A percentile compares a stretch with the other conserved stretches of the same genome.
These are phyloP conservation scores for Cucumis variabilis DNA, from an alignment of 331 rosid species.

Conservation along the genomic window DNA sequence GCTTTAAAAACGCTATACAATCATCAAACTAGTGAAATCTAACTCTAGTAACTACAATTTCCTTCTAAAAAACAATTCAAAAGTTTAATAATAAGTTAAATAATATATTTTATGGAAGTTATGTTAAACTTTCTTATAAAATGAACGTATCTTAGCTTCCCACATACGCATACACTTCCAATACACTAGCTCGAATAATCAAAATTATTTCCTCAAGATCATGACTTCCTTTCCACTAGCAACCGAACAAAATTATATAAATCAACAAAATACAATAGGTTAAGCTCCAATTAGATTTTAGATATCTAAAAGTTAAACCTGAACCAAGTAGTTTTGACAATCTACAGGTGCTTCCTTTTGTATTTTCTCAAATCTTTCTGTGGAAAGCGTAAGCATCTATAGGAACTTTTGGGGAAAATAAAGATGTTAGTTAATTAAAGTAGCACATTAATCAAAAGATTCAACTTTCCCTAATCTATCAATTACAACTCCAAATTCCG, in stretches of 20 bases:
- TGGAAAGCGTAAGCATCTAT: constrained; percentile 89
- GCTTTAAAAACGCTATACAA: neutral
- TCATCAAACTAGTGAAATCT: neutral
- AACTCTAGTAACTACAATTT: neutral
- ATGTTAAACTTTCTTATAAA: neutral
- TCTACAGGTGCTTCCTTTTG: constrained; percentile 90
- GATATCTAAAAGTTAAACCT: too few species aligned
- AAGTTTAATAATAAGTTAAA: neutral
- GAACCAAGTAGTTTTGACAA: constrained; percentile 81
- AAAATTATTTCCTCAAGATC: too few species aligned
- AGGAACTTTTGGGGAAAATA: neutral
- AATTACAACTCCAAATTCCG: too few species aligned
- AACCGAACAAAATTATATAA: too few species aligned
- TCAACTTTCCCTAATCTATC: neutral
- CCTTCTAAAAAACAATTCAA: neutral
- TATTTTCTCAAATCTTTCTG: constrained; percentile 80
- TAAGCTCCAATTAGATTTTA: too few species aligned
- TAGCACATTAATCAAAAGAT: neutral
- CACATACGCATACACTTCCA: too few species aligned
- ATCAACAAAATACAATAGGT: too few species aligned
- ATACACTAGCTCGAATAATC: too few species aligned
- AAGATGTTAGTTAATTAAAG: too few species aligned
- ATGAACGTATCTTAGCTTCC: too few species aligned
- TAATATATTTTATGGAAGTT: neutral
- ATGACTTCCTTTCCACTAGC: too few species aligned